A percentile compares a stretch with the other conserved stretches of the same genome.
Conservation (phyloP, 176 grass and related monocot species). For the Cenchrus fungigraminus region DNA sequence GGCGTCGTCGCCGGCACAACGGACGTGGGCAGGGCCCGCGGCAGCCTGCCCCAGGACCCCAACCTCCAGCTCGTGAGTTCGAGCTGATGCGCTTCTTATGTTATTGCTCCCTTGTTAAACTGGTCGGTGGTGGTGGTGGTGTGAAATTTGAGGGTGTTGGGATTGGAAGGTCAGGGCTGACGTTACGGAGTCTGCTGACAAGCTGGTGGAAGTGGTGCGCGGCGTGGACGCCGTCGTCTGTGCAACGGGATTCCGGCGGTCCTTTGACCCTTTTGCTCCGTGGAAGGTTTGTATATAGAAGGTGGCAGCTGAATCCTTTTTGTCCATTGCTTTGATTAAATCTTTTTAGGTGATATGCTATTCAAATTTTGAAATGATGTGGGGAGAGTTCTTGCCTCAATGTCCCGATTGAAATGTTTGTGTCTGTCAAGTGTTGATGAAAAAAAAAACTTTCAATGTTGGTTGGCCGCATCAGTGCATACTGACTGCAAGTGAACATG, state of each 20-base stretch:
- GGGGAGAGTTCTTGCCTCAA: background rate
- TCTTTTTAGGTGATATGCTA: background rate
- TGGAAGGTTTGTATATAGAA: conserved; percentile 57
- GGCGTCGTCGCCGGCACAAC: conserved; percentile 63
- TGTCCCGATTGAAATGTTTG: too few relatives aligned
- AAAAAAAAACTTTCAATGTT: too few relatives aligned
- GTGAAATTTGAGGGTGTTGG: conserved; percentile 13
- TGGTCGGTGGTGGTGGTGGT: background rate
- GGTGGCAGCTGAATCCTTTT: background rate
- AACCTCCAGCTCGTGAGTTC: conserved; percentile 65
- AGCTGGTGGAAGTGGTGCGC: conserved; percentile 52
- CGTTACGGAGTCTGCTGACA: conserved; percentile 60
- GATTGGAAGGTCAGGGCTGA: conserved; percentile 61
- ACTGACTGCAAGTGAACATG: too few relatives aligned
- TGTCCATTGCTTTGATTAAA: background rate
- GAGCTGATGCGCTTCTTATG: background rate
- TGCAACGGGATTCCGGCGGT: conserved; percentile 66
- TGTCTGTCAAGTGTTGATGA: too few relatives aligned
- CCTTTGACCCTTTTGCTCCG: conserved; percentile 69
- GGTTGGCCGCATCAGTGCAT: too few relatives aligned
- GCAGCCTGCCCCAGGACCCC: conserved; percentile 52
- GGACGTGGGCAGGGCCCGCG: conserved; percentile 47
- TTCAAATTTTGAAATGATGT: background rate
- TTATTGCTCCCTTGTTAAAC: background rate
- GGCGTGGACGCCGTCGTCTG: conserved; percentile 68